These are phyloP conservation scores for Scedosporium dehoogii DNA, from an alignment of 2,329 filamentous ascomycete species.

Conservation along the genomic window DNA sequence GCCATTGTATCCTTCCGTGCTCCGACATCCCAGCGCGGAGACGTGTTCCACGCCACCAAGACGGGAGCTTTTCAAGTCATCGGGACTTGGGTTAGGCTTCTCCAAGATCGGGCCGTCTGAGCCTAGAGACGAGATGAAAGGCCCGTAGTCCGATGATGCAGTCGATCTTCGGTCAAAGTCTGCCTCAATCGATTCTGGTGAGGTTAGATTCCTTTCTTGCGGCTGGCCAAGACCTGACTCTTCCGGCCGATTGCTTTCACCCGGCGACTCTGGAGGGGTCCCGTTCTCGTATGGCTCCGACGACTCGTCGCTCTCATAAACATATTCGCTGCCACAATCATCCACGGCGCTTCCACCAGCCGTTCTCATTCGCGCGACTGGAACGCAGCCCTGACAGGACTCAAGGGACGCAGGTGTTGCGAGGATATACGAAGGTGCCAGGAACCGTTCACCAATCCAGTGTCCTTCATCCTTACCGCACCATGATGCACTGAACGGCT, in stretches of 20 bases:
- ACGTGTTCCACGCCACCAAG: slow-evolving; percentile 4
- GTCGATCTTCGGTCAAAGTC: background rate
- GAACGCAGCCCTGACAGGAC: background rate
- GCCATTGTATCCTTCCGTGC: slow-evolving; percentile 13
- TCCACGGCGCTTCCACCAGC: background rate
- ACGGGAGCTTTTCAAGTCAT: background rate
- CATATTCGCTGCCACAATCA: background rate
- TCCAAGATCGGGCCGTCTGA: too few species aligned
- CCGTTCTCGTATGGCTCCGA: background rate
- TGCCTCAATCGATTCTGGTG: background rate
- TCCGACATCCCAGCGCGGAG: slow-evolving; percentile 12
- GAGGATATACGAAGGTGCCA: background rate
- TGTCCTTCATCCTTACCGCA: too few species aligned
- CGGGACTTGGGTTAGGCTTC: background rate
- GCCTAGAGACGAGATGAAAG: background rate
- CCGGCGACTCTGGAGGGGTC: background rate
- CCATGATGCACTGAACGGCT: slow-evolving; percentile 14
- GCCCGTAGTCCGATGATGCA: background rate
- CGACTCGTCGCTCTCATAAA: background rate
- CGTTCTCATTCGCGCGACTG: background rate
- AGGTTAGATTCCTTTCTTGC: too few species aligned
- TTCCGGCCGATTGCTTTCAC: background rate
- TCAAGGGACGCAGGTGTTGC: background rate
- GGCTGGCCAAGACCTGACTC: too few species aligned
- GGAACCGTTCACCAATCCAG: too few species aligned